Base-by-base conservation (phyloP, 2,329 filamentous ascomycete species). In the Phaeomoniella chlamydospora region DNA sequence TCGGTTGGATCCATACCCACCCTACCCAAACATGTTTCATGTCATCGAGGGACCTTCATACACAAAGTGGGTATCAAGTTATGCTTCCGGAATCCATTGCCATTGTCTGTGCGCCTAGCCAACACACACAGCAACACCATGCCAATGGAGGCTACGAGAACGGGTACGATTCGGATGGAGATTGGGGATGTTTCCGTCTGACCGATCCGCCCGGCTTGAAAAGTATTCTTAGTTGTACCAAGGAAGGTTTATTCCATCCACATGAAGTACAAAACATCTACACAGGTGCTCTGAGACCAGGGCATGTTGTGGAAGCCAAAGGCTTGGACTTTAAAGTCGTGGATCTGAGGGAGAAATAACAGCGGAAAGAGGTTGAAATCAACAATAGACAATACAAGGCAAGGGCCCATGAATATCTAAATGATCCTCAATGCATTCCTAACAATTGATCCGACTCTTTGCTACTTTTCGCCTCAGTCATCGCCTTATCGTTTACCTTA, bases 1-100 rank as follows among this genome's bases (percentile, higher is more conserved):
- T 94, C 4, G 88, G 88, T 29, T 98, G 90, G 90, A 98, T 98
- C 41, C 90, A 98, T 54, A 98, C 90, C 0, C 90, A 98, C 55
- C 90, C 90, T 0, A 85, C 80, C 0, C 90, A 98, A 60, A 92
- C 85, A 0, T 98, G 90, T 57, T 98, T 98, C 55, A 92, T 98
- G 83, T 94, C 85, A 53, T 90, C 81, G 34, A 69, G 88, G 34
- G 90, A 98, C 52, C 54, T 96, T 45, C 90, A 98, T 53, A 98
- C 92, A 0, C 88, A 94, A 52, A 78, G 79, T 3, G 86, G 86
- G 9, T 96, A 94, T 54, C 90, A 98, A 58, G 77, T 90, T 40
- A 94, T 94, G 85, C 73, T 96, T 59, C 80, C 86, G 1, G 90
- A 98, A 64, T 92, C 84, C 48, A 86, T 98, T 43, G 90, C 90